Evolutionary conservation across 2,329 filamentous ascomycete genomes (phyloP).

Genomic region (Trichoderma atroviride): DNA sequence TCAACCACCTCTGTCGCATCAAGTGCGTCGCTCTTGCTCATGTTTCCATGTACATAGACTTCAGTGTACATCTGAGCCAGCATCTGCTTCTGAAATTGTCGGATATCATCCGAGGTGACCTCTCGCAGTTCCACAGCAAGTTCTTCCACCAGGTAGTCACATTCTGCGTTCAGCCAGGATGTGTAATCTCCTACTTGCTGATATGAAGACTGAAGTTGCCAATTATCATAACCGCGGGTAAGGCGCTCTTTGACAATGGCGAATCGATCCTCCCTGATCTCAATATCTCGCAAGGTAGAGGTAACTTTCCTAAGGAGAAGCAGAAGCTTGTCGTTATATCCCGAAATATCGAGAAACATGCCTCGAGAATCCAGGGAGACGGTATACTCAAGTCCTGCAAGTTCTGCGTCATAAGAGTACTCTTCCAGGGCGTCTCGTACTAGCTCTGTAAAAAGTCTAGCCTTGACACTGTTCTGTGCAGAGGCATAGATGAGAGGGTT

Average conservation of each 20-base stretch:
- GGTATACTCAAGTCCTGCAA: conserved; percentile 84
- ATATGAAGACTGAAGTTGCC: conserved; percentile 85
- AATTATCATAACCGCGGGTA: conserved; percentile 77
- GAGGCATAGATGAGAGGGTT: conserved; percentile 80
- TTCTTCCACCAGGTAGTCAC: conserved; percentile 78
- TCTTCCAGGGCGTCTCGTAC: conserved; percentile 88
- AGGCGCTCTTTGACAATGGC: conserved; percentile 87
- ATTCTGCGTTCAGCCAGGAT: conserved; percentile 76
- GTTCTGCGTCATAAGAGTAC: conserved; percentile 93
- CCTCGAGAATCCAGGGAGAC: conserved; percentile 74
- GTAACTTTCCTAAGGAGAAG: conserved; percentile 90
- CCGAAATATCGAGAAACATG: conserved; percentile 75
- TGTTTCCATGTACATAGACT: conserved; percentile 84
- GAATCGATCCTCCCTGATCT: conserved; percentile 85
- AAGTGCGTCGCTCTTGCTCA: conserved; percentile 91
- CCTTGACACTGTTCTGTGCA: conserved; percentile 76
- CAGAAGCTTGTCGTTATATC: conserved; percentile 95
- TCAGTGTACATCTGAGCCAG: conserved; percentile 86
- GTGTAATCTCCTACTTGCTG: conserved; percentile 84
- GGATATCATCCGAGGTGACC: conserved; percentile 74
- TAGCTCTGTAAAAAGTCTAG: conserved; percentile 78
- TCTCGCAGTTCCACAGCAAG: conserved; percentile 74
- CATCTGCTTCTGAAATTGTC: conserved; percentile 76
- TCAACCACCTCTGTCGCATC: conserved; percentile 83
- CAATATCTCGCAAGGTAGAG: conserved; percentile 78